Evolutionary conservation across 345 rosid species (phyloP).

Genomic region (Microcos paniculata): DNA sequence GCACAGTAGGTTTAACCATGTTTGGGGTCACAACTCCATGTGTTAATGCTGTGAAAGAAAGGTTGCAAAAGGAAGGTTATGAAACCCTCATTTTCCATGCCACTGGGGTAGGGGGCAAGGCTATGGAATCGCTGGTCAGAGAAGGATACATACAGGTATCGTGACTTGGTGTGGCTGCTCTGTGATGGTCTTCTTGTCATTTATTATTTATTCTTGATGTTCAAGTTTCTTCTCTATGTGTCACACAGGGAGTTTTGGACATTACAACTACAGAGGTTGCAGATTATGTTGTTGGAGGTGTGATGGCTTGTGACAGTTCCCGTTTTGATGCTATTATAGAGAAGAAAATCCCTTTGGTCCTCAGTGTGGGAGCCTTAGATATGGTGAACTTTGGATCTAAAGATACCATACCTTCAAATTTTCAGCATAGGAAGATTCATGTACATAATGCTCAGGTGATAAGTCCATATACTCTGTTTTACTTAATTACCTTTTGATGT

Average conservation of each 20-base stretch:
- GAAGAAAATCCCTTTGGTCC: slow-evolving; percentile 78
- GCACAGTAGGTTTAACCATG: slow-evolving; percentile 85
- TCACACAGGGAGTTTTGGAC: slow-evolving; percentile 72
- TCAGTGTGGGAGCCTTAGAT: slow-evolving; percentile 92
- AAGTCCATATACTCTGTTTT: neutral
- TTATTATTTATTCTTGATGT: neutral
- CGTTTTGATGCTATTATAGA: slow-evolving; percentile 77
- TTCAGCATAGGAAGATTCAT: slow-evolving; percentile 67
- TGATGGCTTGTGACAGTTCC: slow-evolving; percentile 87
- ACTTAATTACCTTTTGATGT: neutral
- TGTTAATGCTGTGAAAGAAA: slow-evolving; percentile 63
- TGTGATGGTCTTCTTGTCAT: neutral
- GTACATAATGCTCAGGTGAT: slow-evolving; percentile 83
- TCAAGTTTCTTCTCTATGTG: slow-evolving; percentile 3
- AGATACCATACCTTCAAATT: slow-evolving; percentile 67
- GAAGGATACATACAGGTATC: slow-evolving; percentile 82
- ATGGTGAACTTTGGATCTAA: slow-evolving; percentile 89
- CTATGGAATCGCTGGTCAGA: slow-evolving; percentile 84
- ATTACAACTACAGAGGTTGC: slow-evolving; percentile 95
- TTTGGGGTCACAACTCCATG: slow-evolving; percentile 95
- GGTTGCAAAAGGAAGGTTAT: slow-evolving; percentile 64
- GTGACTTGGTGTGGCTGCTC: neutral
- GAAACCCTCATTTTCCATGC: slow-evolving; percentile 93
- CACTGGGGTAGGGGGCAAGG: slow-evolving; percentile 91
- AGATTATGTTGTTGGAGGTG: slow-evolving; percentile 87